Percentiles rank a stretch among this genome's conserved stretches.
Conservation (phyloP, 2,329 filamentous ascomycete genomes). For the Apiospora kogelbergensis region DNA sequence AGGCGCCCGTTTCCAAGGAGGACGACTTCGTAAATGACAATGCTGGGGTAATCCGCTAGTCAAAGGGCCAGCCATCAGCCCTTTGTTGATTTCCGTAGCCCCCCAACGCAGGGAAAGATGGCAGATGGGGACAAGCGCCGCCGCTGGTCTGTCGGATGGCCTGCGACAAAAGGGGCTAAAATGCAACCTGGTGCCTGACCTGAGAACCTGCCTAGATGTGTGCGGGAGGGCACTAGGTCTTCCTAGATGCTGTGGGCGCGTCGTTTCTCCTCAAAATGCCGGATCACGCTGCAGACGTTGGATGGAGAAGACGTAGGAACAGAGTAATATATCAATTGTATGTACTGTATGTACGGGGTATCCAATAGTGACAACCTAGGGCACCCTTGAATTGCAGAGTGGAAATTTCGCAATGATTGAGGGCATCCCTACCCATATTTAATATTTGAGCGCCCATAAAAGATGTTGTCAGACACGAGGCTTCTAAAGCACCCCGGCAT, state of each 20-base stretch:
- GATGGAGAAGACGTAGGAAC: not conserved
- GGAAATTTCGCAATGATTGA: not conserved
- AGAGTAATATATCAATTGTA: not conserved
- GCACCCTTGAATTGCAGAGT: not conserved
- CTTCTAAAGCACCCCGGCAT: not conserved
- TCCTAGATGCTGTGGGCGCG: not conserved
- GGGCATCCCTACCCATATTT: not conserved
- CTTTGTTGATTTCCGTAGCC: not conserved
- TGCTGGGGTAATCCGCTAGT: slow-evolving; percentile 2
- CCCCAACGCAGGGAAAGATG: not conserved
- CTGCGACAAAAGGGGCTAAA: not conserved
- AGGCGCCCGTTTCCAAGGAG: not conserved
- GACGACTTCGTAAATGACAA: not conserved
- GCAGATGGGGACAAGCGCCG: not conserved
- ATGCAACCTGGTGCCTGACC: not conserved
- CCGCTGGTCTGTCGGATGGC: not conserved
- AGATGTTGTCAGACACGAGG: not conserved
- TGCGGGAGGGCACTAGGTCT: too few relatives aligned
- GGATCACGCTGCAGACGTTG: not conserved
- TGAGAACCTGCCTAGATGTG: not conserved
- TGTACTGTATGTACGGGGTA: not conserved
- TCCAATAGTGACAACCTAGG: not conserved
- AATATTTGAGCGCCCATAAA: not conserved
- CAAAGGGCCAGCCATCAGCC: not conserved
- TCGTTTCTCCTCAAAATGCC: not conserved